phyloP scores from a whole-genome alignment of 768 basidiomycete species.

The Lentinula edodes region DNA sequence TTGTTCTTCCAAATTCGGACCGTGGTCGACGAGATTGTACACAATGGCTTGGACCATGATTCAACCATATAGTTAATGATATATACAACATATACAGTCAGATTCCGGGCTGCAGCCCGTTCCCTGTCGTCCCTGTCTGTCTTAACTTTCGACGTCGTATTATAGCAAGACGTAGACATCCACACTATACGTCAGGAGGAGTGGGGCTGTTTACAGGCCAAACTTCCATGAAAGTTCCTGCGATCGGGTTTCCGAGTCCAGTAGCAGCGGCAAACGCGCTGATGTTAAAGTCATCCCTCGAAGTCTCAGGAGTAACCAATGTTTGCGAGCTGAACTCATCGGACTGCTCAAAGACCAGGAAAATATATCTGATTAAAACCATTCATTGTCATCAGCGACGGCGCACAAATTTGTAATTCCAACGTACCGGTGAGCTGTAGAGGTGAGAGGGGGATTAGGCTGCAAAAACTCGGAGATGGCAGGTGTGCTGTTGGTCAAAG shows the following conservation, averaged over 20 bases:
- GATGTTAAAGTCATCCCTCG: constrained; percentile 34
- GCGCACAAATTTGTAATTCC: background rate
- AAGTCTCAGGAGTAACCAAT: constrained; percentile 28
- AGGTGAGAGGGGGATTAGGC: constrained; percentile 36
- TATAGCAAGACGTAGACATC: background rate
- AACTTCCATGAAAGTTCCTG: constrained; percentile 44
- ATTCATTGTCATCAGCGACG: background rate
- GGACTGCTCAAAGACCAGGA: constrained; percentile 42
- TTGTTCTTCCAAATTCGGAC: too few relatives aligned
- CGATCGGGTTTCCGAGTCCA: constrained; percentile 39
- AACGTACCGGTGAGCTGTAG: constrained; percentile 36
- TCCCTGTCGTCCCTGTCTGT: background rate
- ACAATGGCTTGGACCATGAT: too few relatives aligned
- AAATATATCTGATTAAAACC: constrained; percentile 31
- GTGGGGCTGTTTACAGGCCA: constrained; percentile 17
- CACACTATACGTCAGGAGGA: background rate
- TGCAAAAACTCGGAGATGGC: constrained; percentile 35
- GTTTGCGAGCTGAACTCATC: constrained; percentile 33
- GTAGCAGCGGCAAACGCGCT: constrained; percentile 34
- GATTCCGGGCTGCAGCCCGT: too few relatives aligned
- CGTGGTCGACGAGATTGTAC: too few relatives aligned
- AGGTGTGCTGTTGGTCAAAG: constrained; percentile 31
- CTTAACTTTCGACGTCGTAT: background rate
- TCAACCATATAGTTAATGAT: too few relatives aligned
- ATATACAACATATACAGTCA: too few relatives aligned